Conservation (phyloP, 352 stramenopile genomes). For the Phytophthora hybrid region DNA sequence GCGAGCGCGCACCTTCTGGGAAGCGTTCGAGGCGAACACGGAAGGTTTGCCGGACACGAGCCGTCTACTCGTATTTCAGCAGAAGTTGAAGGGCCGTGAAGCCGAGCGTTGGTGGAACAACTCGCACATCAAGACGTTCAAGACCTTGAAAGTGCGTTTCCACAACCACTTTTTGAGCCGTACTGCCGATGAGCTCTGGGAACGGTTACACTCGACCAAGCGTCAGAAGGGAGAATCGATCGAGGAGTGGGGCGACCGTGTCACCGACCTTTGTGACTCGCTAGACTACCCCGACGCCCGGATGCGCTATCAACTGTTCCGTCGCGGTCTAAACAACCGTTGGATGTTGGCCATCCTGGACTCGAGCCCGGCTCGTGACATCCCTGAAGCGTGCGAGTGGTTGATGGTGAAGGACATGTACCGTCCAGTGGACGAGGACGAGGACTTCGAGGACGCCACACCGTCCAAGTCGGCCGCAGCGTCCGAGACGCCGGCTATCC, state of each 20-base stretch:
- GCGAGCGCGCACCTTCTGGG: background rate
- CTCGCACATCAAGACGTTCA: background rate
- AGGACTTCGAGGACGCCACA: background rate
- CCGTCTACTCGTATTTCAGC: background rate
- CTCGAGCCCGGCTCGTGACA: background rate
- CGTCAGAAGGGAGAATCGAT: background rate
- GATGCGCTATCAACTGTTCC: constrained; percentile 5
- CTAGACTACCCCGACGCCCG: background rate
- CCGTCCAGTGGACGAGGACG: background rate
- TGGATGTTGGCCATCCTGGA: constrained; percentile 1
- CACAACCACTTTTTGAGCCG: constrained; percentile 6
- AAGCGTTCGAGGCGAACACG: constrained; percentile 4
- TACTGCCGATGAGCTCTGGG: constrained; percentile 2
- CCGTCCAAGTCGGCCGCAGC: background rate
- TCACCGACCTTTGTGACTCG: constrained; percentile 3
- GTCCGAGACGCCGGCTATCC: background rate
- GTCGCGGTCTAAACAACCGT: background rate
- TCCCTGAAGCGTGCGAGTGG: constrained; percentile 4
- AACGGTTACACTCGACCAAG: background rate
- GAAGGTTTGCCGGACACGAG: background rate
- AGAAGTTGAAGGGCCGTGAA: constrained; percentile 1
- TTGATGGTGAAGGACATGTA: constrained; percentile 10
- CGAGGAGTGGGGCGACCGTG: constrained; percentile 11
- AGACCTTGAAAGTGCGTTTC: background rate
- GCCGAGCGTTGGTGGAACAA: constrained; percentile 5